Evolutionary conservation across 805 yeast species (phyloP).

Genomic region (Isabelozyma rhagii): DNA sequence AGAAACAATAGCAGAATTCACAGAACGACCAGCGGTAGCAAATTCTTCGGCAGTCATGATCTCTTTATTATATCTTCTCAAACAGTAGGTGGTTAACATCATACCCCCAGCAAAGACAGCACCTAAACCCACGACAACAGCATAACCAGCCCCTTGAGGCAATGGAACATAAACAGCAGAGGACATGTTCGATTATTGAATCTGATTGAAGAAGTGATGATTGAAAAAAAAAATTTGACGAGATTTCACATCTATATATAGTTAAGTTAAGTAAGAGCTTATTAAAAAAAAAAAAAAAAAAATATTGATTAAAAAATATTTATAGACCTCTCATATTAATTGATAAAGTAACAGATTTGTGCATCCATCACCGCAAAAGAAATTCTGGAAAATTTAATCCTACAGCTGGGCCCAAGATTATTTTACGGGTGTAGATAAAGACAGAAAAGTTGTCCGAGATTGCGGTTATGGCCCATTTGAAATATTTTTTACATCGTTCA

Average conservation of each 20-base stretch:
- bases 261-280: no score
- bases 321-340: no score
- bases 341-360: neutral
- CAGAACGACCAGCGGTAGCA: constrained; percentile 88
- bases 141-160: constrained; percentile 83
- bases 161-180: constrained; percentile 26
- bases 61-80: constrained; percentile 79
- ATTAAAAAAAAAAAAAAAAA: no score
- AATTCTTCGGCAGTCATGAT: constrained; percentile 91
- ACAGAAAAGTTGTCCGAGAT: no score
- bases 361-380: neutral
- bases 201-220: neutral
- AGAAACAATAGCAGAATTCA: constrained; percentile 78
- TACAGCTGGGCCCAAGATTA: neutral
- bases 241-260: neutral
- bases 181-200: neutral
- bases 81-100: constrained; percentile 68
- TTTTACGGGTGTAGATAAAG: no score
- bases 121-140: constrained; percentile 86
- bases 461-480: no score
- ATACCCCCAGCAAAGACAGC: constrained; percentile 73
- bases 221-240: neutral
- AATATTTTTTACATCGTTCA: no score
- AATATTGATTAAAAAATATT: no score
- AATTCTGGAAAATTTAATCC: no score